Base-by-base conservation (phyloP, 495 filamentous ascomycete species). In the Hyaloscypha bicolor region DNA sequence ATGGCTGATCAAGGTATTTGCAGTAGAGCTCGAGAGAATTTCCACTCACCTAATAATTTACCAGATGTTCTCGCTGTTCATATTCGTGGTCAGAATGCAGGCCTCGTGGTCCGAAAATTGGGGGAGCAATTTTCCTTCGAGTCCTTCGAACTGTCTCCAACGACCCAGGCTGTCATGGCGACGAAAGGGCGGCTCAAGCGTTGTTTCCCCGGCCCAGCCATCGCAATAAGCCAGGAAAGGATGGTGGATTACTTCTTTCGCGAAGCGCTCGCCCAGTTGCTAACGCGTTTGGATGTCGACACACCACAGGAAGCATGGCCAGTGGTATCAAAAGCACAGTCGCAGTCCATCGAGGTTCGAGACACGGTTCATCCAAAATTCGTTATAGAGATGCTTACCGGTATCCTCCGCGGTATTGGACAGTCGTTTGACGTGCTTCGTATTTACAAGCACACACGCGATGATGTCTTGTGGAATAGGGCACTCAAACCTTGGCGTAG, bases 41-140 rank as follows among this genome's bases (percentile, higher is more conserved):
- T n/a, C n/a, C n/a, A n/a, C n/a, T n/a, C n/a, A n/a, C n/a, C n/a
- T n/a, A n/a, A n/a, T n/a, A n/a, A n/a, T n/a, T n/a, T n/a, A 37
- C 35, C 45, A 76, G 72, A 66, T 66, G 57, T 65, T 5, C 57
- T 62, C 1, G 53, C 45, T 9, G 53, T 87, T 11, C 74, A 88
- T 64, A 76, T 90, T 39, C 69, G 72, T n/a, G 76, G 71, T 14
- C 88, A 91, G 69, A 91, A 91, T 72, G 85, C 86, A 0, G 88
- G 77, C 0, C 62, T 90, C 0, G 67, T 90, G 9, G 71, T 90
- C 51, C 78, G 76, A 3, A 74, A 68, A 45, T 9, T 37, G 33
- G 45, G 56, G 0, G 51, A 68, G 0, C 39, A 76, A 19, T 75
- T 85, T 45, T 52, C 79, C 1, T 73, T 90, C 33, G 81, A 89